Conservation (phyloP, 208 protist genomes). For the Trypanosoma melophagium region DNA sequence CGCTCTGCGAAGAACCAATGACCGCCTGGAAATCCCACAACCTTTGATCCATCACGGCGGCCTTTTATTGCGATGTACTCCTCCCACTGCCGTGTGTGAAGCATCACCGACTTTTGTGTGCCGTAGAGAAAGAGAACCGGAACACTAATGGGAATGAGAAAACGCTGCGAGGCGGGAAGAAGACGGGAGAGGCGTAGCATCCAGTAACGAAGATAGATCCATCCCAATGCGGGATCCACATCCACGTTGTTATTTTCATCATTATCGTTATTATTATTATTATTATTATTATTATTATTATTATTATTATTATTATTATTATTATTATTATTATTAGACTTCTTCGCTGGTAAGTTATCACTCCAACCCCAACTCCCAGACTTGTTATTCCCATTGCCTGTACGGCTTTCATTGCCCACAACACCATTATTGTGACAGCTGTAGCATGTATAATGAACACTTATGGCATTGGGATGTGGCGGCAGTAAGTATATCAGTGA, state of each 20-base stretch:
- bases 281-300: background rate
- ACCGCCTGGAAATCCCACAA: slow-evolving; percentile 58
- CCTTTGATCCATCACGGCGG: slow-evolving; percentile 57
- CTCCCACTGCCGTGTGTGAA: slow-evolving; percentile 66
- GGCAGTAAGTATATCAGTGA: background rate
- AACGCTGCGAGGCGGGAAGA: slow-evolving; percentile 52
- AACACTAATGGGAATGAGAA: slow-evolving; percentile 52
- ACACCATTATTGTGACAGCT: background rate
- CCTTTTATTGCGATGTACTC: slow-evolving; percentile 57
- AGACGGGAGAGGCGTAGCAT: slow-evolving; percentile 13
- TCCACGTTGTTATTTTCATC: slow-evolving; percentile 2
- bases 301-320: background rate
- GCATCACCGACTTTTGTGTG: slow-evolving; percentile 42
- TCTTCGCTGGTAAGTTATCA: background rate
- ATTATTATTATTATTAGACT: too few relatives aligned
- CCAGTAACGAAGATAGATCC: slow-evolving; percentile 53
- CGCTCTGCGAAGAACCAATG: slow-evolving; percentile 84
- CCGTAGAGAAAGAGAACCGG: slow-evolving; percentile 80
- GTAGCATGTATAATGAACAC: slow-evolving; percentile 9
- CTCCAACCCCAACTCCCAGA: background rate
- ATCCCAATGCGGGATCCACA: slow-evolving; percentile 26
- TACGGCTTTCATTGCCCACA: too few relatives aligned
- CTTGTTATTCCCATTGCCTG: background rate
- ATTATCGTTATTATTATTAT: background rate
- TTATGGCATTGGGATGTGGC: slow-evolving; percentile 1